phyloP scores from a whole-genome alignment of 306 rosid species.

The Sindora glabra region DNA sequence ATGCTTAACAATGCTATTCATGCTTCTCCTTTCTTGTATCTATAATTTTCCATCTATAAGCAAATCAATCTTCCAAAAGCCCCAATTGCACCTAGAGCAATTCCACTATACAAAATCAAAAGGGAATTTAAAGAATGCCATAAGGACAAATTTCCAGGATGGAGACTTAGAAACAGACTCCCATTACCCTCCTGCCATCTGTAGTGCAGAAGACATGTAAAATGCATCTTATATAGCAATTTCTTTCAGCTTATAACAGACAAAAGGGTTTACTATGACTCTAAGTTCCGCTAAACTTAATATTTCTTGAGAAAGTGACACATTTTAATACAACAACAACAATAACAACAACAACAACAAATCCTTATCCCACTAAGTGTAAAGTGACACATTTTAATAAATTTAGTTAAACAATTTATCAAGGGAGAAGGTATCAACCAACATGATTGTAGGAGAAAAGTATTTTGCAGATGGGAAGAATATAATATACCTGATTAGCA shows the following conservation, averaged over 20 bases:
- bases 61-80: not conserved
- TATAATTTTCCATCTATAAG: not conserved
- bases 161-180: not conserved
- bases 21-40: not conserved
- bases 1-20: not conserved
- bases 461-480: not conserved
- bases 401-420: not conserved
- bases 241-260: not conserved
- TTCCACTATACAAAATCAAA: not conserved
- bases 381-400: not conserved
- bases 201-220: not conserved
- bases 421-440: not conserved
- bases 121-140: not conserved
- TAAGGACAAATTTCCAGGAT: not conserved
- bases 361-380: too few relatives aligned
- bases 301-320: not conserved
- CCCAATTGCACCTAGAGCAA: not conserved
- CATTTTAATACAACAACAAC: too few relatives aligned
- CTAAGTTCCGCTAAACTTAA: not conserved
- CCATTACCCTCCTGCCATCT: not conserved
- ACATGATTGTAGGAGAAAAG: not conserved
- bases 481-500: conserved; percentile 58
- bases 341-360: too few relatives aligned
- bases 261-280: conserved; percentile 8
- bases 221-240: not conserved